Conservation (phyloP, 495 filamentous ascomycete genomes). For the Cudoniella acicularis region DNA sequence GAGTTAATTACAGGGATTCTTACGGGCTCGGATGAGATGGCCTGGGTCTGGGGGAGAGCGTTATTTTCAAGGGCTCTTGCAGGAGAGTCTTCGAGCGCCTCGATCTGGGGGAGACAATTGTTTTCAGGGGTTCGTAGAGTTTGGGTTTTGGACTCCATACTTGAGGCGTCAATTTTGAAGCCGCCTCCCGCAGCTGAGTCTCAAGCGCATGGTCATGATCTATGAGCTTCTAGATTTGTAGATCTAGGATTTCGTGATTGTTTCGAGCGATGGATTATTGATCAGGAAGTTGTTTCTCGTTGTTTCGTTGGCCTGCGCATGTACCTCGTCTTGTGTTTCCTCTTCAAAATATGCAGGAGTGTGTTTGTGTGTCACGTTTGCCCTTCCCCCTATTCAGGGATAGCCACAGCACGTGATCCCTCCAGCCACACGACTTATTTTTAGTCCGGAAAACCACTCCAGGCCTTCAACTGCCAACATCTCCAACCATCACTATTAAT, state of each 20-base stretch:
- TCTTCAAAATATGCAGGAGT: not conserved
- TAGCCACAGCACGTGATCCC: not conserved
- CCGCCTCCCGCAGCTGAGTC: too few species aligned
- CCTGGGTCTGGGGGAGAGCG: too few species aligned
- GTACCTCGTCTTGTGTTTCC: not conserved
- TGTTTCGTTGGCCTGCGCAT: not conserved
- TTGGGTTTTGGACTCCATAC: too few species aligned
- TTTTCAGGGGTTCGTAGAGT: too few species aligned
- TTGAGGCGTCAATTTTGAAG: too few species aligned
- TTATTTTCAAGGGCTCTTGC: too few species aligned
- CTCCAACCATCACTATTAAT: too few species aligned
- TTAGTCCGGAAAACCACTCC: not conserved
- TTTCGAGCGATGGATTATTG: not conserved
- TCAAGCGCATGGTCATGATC: too few species aligned
- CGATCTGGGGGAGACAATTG: too few species aligned
- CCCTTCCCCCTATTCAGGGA: not conserved
- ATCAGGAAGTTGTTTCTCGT: not conserved
- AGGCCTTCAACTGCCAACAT: not conserved
- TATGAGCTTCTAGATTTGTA: not conserved
- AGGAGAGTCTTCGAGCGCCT: too few species aligned
- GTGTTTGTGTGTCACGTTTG: too few species aligned
- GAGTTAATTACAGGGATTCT: too few species aligned
- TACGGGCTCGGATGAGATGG: not conserved
- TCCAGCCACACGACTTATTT: not conserved
- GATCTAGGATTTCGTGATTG: not conserved